Base-by-base conservation (phyloP, 2,329 filamentous ascomycete species). In the Penicillium sp. region DNA sequence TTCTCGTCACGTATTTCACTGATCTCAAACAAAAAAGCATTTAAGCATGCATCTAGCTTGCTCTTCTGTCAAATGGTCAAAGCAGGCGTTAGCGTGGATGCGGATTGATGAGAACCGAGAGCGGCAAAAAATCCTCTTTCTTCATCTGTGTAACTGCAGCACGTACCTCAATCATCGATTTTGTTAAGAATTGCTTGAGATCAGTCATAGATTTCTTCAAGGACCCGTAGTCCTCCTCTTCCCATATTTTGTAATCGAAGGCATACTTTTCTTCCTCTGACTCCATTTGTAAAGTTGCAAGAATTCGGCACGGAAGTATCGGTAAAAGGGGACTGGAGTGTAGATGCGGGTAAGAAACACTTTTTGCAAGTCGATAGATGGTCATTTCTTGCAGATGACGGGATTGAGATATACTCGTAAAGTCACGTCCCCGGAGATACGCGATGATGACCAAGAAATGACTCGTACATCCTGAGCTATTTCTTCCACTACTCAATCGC, bases 221-320 rank as follows among this genome's bases (percentile, higher is more conserved):
- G 6, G 14, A 6, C 3, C 26, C 26, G 30, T 48, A n/a, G 8
- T 48, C 26, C 6, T 30, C 25, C 13, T 11, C 5, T 2, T 48
- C 26, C 45, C 45, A 28, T 10, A 8, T 0, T 8, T 48, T 48
- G 25, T 8, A 3, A 8, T 3, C 6, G 16, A 8, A 3, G 2
- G n/a, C 14, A 25, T 19, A 4, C 13, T n/a, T 10, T 13, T 25
- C 7, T 30, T 16, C 26, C 7, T 48, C 45, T 46, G 25, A 46
- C 22, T 46, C 68, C 84, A 85, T 57, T 13, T 13, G 10, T 3
- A 13, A 25, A 4, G 22, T 22, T 25, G 38, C 6, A 19, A 19
- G n/a, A 8, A 42, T 19, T 5, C 2, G 38, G 16, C 19, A 19
- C 6, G 3, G 8, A 8, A 19, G 16, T 6, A 6, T 42, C 5